These are phyloP conservation scores for Capsicum chinense DNA, from an alignment of 257 asterid species.

Conservation along the genomic window DNA sequence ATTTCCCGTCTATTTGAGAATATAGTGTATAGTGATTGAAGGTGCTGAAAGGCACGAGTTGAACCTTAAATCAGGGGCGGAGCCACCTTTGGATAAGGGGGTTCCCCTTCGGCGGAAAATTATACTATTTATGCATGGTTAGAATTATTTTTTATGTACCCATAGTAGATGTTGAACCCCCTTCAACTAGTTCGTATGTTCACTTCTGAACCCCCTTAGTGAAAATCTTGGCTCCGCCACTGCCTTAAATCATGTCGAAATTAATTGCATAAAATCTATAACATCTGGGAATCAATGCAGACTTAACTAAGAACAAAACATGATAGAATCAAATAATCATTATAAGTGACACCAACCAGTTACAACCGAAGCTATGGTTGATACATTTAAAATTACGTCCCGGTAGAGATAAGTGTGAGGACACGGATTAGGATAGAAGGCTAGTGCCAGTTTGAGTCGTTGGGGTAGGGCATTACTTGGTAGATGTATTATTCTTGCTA, in stretches of 20 bases:
- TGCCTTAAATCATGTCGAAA: not conserved
- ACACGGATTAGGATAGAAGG: too few species aligned
- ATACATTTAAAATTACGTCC: not conserved
- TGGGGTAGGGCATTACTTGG: too few species aligned
- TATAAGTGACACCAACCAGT: slow-evolving; percentile 1
- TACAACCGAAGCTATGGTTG: not conserved
- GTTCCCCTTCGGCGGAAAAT: too few species aligned
- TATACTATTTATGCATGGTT: too few species aligned
- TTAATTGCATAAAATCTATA: not conserved
- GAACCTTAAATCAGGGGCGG: not conserved
- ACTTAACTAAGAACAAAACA: not conserved
- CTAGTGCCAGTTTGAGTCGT: too few species aligned
- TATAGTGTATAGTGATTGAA: not conserved
- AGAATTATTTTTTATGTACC: too few species aligned
- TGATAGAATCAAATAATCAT: not conserved
- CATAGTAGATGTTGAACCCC: too few species aligned
- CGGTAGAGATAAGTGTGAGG: not conserved
- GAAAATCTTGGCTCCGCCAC: too few species aligned
- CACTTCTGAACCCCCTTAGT: too few species aligned
- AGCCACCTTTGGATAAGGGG: too few species aligned
- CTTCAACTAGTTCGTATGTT: too few species aligned
- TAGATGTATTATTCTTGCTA: too few species aligned
- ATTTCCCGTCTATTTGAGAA: not conserved
- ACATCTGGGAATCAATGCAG: not conserved
- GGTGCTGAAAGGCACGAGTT: not conserved